These are phyloP conservation scores for Rhynchospora breviuscula DNA, from an alignment of 176 grass and related monocot species.

Conservation along the genomic window DNA sequence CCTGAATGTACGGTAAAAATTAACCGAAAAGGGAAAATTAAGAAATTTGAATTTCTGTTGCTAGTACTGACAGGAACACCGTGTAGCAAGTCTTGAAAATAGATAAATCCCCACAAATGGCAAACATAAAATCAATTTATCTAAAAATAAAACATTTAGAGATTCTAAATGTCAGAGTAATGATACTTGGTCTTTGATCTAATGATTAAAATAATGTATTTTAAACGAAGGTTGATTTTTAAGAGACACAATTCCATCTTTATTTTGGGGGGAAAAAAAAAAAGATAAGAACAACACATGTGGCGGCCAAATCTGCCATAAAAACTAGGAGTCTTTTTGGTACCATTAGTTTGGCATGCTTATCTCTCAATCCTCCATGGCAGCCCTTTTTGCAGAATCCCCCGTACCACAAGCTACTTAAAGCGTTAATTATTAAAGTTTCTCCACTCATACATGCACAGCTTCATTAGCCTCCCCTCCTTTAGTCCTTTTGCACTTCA, in stretches of 20 bases:
- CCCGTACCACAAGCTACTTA: constrained; percentile 15
- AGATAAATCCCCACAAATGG: neutral
- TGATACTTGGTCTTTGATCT: no score
- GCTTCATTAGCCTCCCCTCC: neutral
- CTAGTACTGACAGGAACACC: neutral
- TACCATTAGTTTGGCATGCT: constrained; percentile 5
- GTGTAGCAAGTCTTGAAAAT: neutral
- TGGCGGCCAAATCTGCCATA: neutral
- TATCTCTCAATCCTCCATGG: constrained; percentile 23
- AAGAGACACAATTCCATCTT: no score
- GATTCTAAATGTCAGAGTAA: neutral
- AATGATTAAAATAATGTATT: no score
- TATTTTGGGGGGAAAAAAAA: no score
- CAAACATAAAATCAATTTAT: neutral
- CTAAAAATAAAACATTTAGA: neutral
- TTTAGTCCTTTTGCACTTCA: constrained; percentile 4
- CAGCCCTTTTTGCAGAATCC: constrained; percentile 22
- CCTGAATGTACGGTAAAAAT: neutral
- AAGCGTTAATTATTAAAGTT: constrained; percentile 28
- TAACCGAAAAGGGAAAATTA: neutral
- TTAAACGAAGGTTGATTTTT: no score
- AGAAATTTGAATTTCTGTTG: neutral
- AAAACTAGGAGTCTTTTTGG: neutral
- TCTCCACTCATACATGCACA: constrained; percentile 19
- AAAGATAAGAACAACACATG: neutral